Conservation (phyloP, 2,329 filamentous ascomycete genomes). For the Ophiostoma australiae region DNA sequence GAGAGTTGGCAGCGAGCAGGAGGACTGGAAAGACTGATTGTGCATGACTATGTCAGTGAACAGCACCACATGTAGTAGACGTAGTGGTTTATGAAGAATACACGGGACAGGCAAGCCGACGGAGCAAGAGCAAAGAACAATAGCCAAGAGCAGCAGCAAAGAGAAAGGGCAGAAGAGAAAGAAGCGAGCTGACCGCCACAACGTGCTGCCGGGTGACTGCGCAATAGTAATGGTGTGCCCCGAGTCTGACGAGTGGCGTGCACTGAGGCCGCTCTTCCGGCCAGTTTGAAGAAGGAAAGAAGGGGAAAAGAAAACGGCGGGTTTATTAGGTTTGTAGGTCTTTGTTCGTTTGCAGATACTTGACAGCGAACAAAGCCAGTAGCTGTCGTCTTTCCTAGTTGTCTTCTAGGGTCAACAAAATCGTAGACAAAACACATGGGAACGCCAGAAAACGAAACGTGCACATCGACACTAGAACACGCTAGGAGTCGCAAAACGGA, state of each 20-base stretch:
- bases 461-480: not conserved
- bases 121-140: too few species aligned
- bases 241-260: not conserved
- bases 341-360: not conserved
- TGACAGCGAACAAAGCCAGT: not conserved
- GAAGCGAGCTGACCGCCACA: not conserved
- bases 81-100: too few species aligned
- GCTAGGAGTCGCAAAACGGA: not conserved
- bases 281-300: too few species aligned
- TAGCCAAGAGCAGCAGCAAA: not conserved
- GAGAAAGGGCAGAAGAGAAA: not conserved
- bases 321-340: not conserved
- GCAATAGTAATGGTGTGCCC: not conserved
- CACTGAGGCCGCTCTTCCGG: not conserved
- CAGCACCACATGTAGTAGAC: not conserved
- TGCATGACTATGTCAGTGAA: not conserved
- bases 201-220: constrained; percentile 4
- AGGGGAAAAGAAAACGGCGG: not conserved
- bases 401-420: not conserved
- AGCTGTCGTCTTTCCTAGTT: not conserved
- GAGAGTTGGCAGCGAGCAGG: too few species aligned
- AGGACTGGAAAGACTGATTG: not conserved
- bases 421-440: too few species aligned
- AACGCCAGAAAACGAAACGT: too few species aligned
- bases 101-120: not conserved